A percentile compares a stretch with the other conserved stretches of the same genome.
phyloP scores from a whole-genome alignment of 176 grass and related monocot species.

The Typha latifolia region DNA sequence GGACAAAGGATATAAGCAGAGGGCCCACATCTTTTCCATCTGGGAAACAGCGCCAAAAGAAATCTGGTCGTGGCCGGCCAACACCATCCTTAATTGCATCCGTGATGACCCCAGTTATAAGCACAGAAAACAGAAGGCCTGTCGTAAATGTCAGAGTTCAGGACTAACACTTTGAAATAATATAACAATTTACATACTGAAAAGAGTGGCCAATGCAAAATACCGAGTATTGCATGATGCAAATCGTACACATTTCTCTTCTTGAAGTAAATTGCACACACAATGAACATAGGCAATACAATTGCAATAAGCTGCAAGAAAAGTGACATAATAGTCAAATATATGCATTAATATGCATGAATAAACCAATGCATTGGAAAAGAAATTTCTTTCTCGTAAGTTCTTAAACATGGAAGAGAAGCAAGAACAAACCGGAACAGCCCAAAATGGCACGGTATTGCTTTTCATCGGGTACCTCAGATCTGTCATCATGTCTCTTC shows the following conservation, averaged over 20 bases:
- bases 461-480: conserved; percentile 69
- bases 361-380: not conserved
- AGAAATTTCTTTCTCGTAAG: conserved; percentile 11
- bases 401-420: conserved; percentile 5
- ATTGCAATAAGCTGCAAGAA: conserved; percentile 47
- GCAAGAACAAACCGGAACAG: conserved; percentile 50
- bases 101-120: conserved; percentile 2
- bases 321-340: conserved; percentile 3
- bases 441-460: conserved; percentile 80
- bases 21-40: conserved; percentile 41
- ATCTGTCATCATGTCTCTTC: conserved; percentile 67
- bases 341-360: not conserved
- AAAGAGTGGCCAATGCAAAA: not conserved
- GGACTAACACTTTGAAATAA: conserved; percentile 8
- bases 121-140: conserved; percentile 39
- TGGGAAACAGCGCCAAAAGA: conserved; percentile 6
- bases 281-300: conserved; percentile 50
- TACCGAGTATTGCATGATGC: conserved; percentile 68
- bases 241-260: conserved; percentile 78
- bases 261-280: conserved; percentile 52
- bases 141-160: conserved; percentile 11
- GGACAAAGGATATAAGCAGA: not conserved
- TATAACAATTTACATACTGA: not conserved
- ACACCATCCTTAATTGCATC: not conserved
- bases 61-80: not conserved